Base-by-base conservation (phyloP, 345 rosid genomes). In the Cochlearia excelsa region DNA sequence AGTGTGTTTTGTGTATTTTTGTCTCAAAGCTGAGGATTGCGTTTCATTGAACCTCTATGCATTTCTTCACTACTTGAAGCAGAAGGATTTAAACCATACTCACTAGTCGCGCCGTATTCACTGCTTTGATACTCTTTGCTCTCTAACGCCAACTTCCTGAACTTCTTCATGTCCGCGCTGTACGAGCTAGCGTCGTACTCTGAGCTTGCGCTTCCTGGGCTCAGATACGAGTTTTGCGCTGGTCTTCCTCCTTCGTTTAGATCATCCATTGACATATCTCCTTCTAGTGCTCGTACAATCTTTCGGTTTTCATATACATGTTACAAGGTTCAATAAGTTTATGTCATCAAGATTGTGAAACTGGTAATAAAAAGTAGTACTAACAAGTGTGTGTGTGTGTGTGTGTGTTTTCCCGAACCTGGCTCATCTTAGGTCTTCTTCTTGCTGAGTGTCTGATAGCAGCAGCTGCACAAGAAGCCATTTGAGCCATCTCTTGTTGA, bases 381-480 rank as follows among this genome's bases (percentile, higher is more conserved):
- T 16, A 16, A 16, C 23, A 16, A 16, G 23, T 16, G 23, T 16
- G 23, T 16, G 23, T 16, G 23, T 5, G 6, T 16, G 45, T 49
- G 0, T 5, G 30, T 59, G 61, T 46, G 11, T 34, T 27, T 34
- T 53, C 30, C 11, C 0, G 3, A 43, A 91, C 96, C 81, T 84
- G 98, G 75, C 96, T 81, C 95, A 92, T 84, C 66, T 76, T 86
- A 5, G 98, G 93, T 9, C 98, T 67, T 69, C 82, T 80, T 54
- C 81, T 71, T 4, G 88, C 80, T 10, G 95, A 86, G 46, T 84
- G 95, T 49, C 93, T 75, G 28, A 92, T 66, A 9, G 83, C 77
- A 34, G 87, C 86, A 30, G 75, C 88, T 9, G 98, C 98, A 59
- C 86, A 92, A 1, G 93, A 80, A 2, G 88, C 80, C 90, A 84